Evolutionary conservation across 495 filamentous ascomycete species (phyloP), one percentile per base, ranked within the genome.

Genomic region (Aspergillus bertholletiae): DNA sequence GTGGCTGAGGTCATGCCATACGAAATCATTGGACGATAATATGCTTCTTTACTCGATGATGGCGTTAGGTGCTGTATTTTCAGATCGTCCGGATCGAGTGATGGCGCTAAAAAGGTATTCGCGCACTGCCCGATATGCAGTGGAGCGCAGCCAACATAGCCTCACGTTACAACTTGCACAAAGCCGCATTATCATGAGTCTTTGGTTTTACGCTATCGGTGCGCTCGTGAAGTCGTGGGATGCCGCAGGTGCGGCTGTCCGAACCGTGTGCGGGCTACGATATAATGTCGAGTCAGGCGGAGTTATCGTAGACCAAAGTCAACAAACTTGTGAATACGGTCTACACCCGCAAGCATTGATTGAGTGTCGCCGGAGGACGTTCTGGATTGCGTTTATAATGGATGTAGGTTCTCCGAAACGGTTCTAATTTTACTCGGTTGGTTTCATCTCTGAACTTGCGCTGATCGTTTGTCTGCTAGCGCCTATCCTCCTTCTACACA

Each of bases 11-110:
- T 75, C 73, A 54, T 70, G 76, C 54, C 75, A 58, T 13, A 67
- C 71, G 18, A 87, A 87, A 63, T 80, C 75, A 40, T 72, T 74
- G 57, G 82, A 84, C 65, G 87, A 89, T 67, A 78, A 78, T 60
- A 90, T 89, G 84, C 75, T 87, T 45, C 76, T 86, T 44, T 89
- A 88, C 71, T 80, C 79, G 12, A 78, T 85, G 60, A 79, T 89
- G 60, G 74, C 82, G 2, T 55, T 84, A 56, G 82, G 78, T 7
- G 76, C 82, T 13, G 63, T 80, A 1, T 85, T 88, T 56, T 83
- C 84, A 0, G 65, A 74, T 13, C 75, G 79, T n/a, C 54, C 74
- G n/a, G 77, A 78, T 46, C 67, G 71, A 49, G 69, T 75, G 30
- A 58, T 63, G 20, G 66, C 76, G 3, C 69, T 81, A 21, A 74